Percentiles rank a stretch among this genome's conserved stretches.
These are phyloP conservation scores for Bertia moriformis DNA, from an alignment of 2,329 filamentous ascomycete genomes.

Conservation along the genomic window DNA sequence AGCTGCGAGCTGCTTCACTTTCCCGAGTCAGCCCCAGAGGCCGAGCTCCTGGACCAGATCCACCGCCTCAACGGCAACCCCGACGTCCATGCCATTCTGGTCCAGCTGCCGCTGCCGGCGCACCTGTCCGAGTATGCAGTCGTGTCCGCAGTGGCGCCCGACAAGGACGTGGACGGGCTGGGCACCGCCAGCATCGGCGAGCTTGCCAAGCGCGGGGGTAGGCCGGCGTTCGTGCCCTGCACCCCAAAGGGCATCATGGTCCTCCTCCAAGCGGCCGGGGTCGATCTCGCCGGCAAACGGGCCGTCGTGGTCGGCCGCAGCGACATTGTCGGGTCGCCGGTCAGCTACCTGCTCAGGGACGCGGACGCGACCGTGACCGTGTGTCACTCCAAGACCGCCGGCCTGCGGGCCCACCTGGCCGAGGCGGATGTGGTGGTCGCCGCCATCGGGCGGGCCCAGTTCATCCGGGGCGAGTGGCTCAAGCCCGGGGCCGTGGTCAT, in stretches of 20 bases:
- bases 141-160: conserved; percentile 77
- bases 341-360: conserved; percentile 88
- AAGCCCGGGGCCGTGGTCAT: conserved; percentile 96
- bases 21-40: conserved; percentile 65
- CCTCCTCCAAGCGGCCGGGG: conserved; percentile 67
- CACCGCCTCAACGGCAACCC: conserved; percentile 74
- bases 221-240: conserved; percentile 80
- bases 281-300: conserved; percentile 76
- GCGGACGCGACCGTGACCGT: conserved; percentile 93
- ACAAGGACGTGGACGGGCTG: conserved; percentile 97
- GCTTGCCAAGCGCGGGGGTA: conserved; percentile 84
- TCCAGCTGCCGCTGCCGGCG: conserved; percentile 79
- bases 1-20: conserved; percentile 74
- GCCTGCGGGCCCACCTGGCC: conserved; percentile 62
- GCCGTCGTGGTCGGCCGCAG: conserved; percentile 89
- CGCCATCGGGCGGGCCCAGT: conserved; percentile 74
- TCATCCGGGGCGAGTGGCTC: conserved; percentile 89
- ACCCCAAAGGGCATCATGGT: conserved; percentile 97
- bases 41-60: conserved; percentile 74
- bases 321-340: conserved; percentile 92
- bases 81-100: conserved; percentile 75
- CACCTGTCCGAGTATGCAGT: conserved; percentile 82
- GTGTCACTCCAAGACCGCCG: conserved; percentile 77
- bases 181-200: conserved; percentile 89
- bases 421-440: conserved; percentile 79